Conservation (phyloP, 805 yeast genomes). For the Kuraishia hungarica region DNA sequence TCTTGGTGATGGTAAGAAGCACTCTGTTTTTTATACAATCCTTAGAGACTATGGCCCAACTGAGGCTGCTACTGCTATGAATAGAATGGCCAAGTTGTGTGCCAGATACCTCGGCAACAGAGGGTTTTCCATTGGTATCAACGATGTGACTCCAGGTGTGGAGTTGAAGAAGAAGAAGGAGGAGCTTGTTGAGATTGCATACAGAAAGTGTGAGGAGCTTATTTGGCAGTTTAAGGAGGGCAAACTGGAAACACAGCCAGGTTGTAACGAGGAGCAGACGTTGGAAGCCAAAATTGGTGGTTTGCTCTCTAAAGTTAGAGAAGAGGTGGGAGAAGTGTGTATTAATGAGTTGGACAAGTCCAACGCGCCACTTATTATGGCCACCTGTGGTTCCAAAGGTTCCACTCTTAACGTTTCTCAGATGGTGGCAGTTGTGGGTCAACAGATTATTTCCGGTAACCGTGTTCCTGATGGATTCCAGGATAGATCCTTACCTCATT, state of each 20-base stretch:
- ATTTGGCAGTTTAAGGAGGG: slow-evolving; percentile 75
- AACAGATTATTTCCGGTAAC: slow-evolving; percentile 95
- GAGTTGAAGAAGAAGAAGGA: slow-evolving; percentile 75
- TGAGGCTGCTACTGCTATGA: slow-evolving; percentile 94
- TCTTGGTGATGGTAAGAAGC: slow-evolving; percentile 96
- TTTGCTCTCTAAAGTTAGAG: slow-evolving; percentile 90
- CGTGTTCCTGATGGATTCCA: slow-evolving; percentile 99
- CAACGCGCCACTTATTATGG: slow-evolving; percentile 97
- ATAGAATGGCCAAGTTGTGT: slow-evolving; percentile 98
- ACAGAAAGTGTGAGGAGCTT: slow-evolving; percentile 83
- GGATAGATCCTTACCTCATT: slow-evolving; percentile 96
- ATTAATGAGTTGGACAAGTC: slow-evolving; percentile 81
- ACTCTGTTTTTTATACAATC: slow-evolving; percentile 91
- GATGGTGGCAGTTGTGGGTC: slow-evolving; percentile 99
- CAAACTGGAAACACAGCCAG: slow-evolving; percentile 94
- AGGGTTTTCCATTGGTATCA: slow-evolving; percentile 95
- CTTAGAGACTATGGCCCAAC: slow-evolving; percentile 94
- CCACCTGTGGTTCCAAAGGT: slow-evolving; percentile 98
- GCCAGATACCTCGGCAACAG: slow-evolving; percentile 91
- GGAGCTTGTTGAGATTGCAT: slow-evolving; percentile 82
- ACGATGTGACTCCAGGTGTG: slow-evolving; percentile 90
- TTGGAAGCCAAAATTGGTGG: slow-evolving; percentile 98
- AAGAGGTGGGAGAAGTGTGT: slow-evolving; percentile 98
- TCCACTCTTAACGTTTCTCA: slow-evolving; percentile 96
- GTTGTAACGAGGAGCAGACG: slow-evolving; percentile 98